phyloP scores from a whole-genome alignment of 176 grass and related monocot genomes.

The Cenchrus purpureus region DNA sequence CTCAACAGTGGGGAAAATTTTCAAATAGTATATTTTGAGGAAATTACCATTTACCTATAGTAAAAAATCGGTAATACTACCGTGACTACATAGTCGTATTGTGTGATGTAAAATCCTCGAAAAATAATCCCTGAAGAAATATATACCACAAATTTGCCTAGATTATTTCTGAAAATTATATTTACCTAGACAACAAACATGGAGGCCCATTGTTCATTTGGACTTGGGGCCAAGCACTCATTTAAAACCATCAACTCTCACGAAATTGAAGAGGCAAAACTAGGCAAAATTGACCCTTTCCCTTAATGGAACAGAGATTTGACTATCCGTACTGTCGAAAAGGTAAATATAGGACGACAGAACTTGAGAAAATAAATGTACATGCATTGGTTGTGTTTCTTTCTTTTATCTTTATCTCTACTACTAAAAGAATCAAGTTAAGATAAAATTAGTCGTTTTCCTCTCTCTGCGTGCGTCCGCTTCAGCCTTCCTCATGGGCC shows the following conservation, averaged over 20 bases:
- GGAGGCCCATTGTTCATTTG: background rate
- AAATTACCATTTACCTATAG: too few species aligned
- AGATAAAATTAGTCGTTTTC: too few species aligned
- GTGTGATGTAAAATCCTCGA: too few species aligned
- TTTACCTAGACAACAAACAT: background rate
- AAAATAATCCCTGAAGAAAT: background rate
- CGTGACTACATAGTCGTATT: too few species aligned
- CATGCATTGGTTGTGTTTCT: background rate
- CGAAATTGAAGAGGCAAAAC: background rate
- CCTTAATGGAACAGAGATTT: background rate
- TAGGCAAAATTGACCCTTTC: background rate
- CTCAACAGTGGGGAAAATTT: too few species aligned
- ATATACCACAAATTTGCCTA: background rate
- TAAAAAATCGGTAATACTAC: too few species aligned
- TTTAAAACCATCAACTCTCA: background rate
- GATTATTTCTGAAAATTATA: background rate
- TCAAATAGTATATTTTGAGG: too few species aligned
- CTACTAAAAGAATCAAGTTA: too few species aligned
- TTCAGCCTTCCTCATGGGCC: too few species aligned
- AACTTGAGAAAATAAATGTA: background rate
- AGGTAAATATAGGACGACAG: background rate
- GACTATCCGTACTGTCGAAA: background rate
- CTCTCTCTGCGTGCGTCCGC: too few species aligned
- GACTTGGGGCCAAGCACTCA: background rate
- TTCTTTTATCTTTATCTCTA: too few species aligned